Conservation (phyloP, 805 yeast species). For the Yamadazyma olivae region DNA sequence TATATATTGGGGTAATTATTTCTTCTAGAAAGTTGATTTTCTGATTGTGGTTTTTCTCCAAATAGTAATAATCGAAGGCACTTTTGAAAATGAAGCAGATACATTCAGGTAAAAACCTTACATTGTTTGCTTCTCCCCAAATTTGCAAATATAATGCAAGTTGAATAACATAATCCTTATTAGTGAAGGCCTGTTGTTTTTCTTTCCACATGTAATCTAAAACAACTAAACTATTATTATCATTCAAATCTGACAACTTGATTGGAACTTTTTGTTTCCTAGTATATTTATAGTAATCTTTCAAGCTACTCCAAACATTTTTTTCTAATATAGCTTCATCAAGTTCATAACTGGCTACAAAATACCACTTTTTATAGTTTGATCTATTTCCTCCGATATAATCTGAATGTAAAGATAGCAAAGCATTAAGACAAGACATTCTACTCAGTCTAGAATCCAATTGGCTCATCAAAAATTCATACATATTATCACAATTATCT, state of each 20-base stretch:
- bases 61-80: slow-evolving; percentile 20
- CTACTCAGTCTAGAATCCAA: slow-evolving; percentile 87
- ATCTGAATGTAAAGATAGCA: slow-evolving; percentile 77
- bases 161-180: slow-evolving; percentile 60
- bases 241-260: slow-evolving; percentile 7
- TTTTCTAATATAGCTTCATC: slow-evolving; percentile 38
- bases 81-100: slow-evolving; percentile 43
- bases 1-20: slow-evolving; percentile 49
- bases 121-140: slow-evolving; percentile 90
- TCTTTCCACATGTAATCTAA: slow-evolving; percentile 58
- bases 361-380: slow-evolving; percentile 89
- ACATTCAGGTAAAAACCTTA: slow-evolving; percentile 88
- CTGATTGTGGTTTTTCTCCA: not conserved
- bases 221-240: slow-evolving; percentile 12
- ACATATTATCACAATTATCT: slow-evolving; percentile 76
- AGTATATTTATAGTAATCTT: slow-evolving; percentile 15
- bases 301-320: slow-evolving; percentile 16
- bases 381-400: slow-evolving; percentile 85
- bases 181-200: slow-evolving; percentile 53
- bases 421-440: slow-evolving; percentile 66
- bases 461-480: slow-evolving; percentile 73
- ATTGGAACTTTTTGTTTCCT: slow-evolving; percentile 37
- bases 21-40: slow-evolving; percentile 25
- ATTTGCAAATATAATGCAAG: slow-evolving; percentile 63
- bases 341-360: slow-evolving; percentile 76